Conservation (phyloP, 768 basidiomycete genomes). For the Pisolithus sp. region DNA sequence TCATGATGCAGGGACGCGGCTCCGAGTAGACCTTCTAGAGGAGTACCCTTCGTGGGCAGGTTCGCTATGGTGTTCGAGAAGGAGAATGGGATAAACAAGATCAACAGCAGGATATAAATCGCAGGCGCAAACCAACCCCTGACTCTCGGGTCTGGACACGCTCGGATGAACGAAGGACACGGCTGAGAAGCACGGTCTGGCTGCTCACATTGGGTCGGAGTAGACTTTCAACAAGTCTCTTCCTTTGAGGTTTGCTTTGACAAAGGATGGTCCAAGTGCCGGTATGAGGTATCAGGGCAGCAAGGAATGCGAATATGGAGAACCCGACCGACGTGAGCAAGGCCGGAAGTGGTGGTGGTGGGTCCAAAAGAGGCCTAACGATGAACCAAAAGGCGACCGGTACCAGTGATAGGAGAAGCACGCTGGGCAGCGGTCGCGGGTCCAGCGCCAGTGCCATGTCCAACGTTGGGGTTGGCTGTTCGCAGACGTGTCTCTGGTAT, state of each 20-base stretch:
- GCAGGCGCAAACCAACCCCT: conserved; percentile 84
- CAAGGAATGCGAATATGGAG: conserved; percentile 74
- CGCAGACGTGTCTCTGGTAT: neutral
- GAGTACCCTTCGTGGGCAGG: conserved; percentile 35
- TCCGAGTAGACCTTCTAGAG: conserved; percentile 38
- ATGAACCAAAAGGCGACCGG: conserved; percentile 73
- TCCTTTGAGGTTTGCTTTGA: conserved; percentile 78
- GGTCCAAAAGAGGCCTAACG: conserved; percentile 62
- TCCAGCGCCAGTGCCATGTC: conserved; percentile 20
- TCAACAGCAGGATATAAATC: conserved; percentile 80
- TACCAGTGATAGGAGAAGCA: conserved; percentile 51
- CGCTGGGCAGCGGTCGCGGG: conserved; percentile 45
- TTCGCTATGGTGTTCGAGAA: conserved; percentile 69
- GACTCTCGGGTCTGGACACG: conserved; percentile 78
- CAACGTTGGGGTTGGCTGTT: neutral
- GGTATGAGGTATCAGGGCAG: conserved; percentile 76
- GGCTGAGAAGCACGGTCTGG: too few relatives aligned
- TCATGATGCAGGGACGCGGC: conserved; percentile 68
- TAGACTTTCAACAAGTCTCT: conserved; percentile 83
- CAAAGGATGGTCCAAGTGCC: conserved; percentile 72
- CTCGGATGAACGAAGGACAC: neutral
- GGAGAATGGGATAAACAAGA: conserved; percentile 92
- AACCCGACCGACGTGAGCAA: conserved; percentile 79
- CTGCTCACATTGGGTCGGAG: conserved; percentile 58
- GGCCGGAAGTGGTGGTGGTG: conserved; percentile 60